Evolutionary conservation across 2,329 filamentous ascomycete species (phyloP).

Genomic region (Fusarium pininemorale): DNA sequence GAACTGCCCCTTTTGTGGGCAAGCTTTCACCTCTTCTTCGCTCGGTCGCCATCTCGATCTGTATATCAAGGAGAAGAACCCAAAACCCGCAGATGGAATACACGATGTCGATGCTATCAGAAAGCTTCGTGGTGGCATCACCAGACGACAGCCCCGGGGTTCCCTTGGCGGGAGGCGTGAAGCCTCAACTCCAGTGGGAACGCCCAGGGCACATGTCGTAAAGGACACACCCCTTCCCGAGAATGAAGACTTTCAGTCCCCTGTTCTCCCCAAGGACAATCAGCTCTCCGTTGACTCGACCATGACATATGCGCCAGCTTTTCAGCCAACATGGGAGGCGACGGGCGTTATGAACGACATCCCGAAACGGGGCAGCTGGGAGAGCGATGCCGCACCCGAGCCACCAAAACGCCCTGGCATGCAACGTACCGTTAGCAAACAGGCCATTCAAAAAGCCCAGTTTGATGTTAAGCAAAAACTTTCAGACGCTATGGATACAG

Average conservation of each 20-base stretch:
- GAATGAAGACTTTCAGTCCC: conserved; percentile 48
- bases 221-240: conserved; percentile 54
- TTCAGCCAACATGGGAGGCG: conserved; percentile 75
- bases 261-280: conserved; percentile 54
- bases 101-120: conserved; percentile 91
- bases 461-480: conserved; percentile 71
- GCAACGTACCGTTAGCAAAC: conserved; percentile 59
- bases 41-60: conserved; percentile 93
- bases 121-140: conserved; percentile 85
- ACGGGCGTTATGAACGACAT: conserved; percentile 83
- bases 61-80: conserved; percentile 93
- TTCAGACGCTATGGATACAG: conserved; percentile 79
- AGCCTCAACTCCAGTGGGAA: conserved; percentile 66
- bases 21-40: conserved; percentile 92
- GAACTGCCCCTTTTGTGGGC: conserved; percentile 85
- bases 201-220: conserved; percentile 54
- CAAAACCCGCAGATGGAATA: conserved; percentile 84
- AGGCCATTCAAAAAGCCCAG: conserved; percentile 66
- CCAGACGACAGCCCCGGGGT: conserved; percentile 80
- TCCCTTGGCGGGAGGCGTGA: conserved; percentile 67
- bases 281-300: conserved; percentile 56
- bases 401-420: conserved; percentile 48
- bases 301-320: conserved; percentile 61
- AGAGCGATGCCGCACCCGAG: conserved; percentile 48
- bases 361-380: conserved; percentile 53